Base-by-base conservation (phyloP, 495 filamentous ascomycete species). In the Trichoderma asperelloides region DNA sequence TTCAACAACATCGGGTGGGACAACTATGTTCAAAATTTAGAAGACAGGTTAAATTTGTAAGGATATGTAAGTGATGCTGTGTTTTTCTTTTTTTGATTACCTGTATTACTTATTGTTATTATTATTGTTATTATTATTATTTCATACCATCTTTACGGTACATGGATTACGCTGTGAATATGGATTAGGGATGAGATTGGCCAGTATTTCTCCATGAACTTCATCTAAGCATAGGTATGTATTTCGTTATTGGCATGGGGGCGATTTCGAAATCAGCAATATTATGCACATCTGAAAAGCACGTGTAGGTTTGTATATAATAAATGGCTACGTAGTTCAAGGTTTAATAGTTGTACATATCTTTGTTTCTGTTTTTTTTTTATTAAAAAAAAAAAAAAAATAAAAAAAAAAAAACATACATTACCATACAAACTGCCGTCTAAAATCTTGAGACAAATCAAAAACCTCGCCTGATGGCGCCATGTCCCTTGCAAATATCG, bases 341-440 rank as follows among this genome's bases (percentile, higher is more conserved):
- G 47, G 47, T 51, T 51, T 4, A 23, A 9, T 47, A 51, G n/a
- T 60, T 25, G 55, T 60, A 60, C 55, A 60, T n/a, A n/a, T n/a
- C n/a, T n/a, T n/a, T n/a, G n/a, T n/a, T n/a, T n/a, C n/a, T n/a
- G n/a, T n/a, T n/a, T n/a, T n/a, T n/a, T 30, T 23, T n/a, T 18
- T 9, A 6, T 21, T 18, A 8, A 23, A 51, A n/a, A 51, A 25
- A 21, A 49, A 3, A 12, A 47, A 47, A 47, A 2, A 47, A 3
- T 3, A 41, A 41, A 13, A 6, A 6, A 6, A 41, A 41, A 7
- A 41, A 49, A 25, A 30, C 3, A 25, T 60, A 37, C 33, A 8
- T 37, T 37, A 60, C 55, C 55, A 60, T 60, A 60, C 55, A 60
- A 60, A 60, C n/a, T 60, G 55, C 55, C 55, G 55, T 60, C 55